Conservation (phyloP, 2,329 filamentous ascomycete species). For the Arthrobotrys sinensis region DNA sequence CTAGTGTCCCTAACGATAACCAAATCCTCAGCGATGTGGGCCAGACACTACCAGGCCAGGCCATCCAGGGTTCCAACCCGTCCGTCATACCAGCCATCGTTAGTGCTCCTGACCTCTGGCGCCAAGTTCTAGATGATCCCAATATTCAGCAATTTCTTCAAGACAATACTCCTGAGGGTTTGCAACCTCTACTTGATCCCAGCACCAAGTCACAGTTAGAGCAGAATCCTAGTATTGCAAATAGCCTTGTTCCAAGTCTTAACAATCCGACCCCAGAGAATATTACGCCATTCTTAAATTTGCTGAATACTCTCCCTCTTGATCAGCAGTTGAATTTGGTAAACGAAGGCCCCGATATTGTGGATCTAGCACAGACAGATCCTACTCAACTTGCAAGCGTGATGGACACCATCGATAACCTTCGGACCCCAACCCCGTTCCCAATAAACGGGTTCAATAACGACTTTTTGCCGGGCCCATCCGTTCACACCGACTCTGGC, state of each 20-base stretch:
- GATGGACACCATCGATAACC: constrained; percentile 30
- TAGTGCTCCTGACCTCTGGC: constrained; percentile 38
- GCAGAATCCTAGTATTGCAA: constrained; percentile 12
- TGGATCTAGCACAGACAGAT: constrained; percentile 5
- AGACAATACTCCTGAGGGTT: constrained; percentile 21
- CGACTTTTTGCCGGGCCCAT: constrained; percentile 1
- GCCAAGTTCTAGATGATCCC: constrained; percentile 26
- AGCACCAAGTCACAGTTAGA: not conserved
- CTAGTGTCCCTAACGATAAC: not conserved
- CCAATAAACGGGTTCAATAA: not conserved
- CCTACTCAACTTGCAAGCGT: constrained; percentile 21
- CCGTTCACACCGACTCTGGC: constrained; percentile 11
- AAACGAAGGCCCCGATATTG: constrained; percentile 35
- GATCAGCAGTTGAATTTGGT: constrained; percentile 12
- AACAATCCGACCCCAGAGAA: constrained; percentile 14
- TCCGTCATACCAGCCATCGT: constrained; percentile 21
- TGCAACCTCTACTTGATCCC: constrained; percentile 34
- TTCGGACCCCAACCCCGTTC: not conserved
- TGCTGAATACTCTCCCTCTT: constrained; percentile 23
- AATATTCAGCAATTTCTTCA: constrained; percentile 36
- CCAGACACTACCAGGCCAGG: constrained; percentile 13
- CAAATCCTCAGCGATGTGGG: constrained; percentile 25
- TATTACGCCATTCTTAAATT: constrained; percentile 6
- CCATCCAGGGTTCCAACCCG: constrained; percentile 18
- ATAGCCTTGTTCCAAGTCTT: constrained; percentile 18